Evolutionary conservation across 257 asterid genomes (phyloP).

Genomic region (Scutellaria galericulata): DNA sequence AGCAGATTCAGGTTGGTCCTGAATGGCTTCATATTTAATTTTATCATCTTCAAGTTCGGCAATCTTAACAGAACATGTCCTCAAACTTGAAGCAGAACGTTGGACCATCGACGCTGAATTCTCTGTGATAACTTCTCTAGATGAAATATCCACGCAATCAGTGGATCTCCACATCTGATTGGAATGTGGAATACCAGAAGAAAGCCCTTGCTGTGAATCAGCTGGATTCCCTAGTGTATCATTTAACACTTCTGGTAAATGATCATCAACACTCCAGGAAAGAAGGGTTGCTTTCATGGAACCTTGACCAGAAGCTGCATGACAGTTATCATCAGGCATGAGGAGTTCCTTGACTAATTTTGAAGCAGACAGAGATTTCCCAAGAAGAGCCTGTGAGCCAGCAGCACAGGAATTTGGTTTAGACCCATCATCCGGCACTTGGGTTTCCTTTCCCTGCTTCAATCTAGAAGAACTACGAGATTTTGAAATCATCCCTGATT

Average conservation of each 20-base stretch:
- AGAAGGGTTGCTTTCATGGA: conserved; percentile 34
- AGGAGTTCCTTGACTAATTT: conserved; percentile 38
- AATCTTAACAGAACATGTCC: conserved; percentile 47
- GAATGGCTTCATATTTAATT: conserved; percentile 33
- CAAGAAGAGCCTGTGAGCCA: conserved; percentile 41
- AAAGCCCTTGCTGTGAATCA: conserved; percentile 37
- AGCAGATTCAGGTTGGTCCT: conserved; percentile 32
- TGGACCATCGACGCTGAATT: conserved; percentile 32
- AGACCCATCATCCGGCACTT: conserved; percentile 41
- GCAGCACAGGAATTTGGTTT: conserved; percentile 37
- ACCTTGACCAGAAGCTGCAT: conserved; percentile 34
- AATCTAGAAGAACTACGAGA: conserved; percentile 51
- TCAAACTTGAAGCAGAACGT: conserved; percentile 41
- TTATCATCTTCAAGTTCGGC: conserved; percentile 38
- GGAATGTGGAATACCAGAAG: conserved; percentile 37
- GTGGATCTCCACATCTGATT: conserved; percentile 36
- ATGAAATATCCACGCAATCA: conserved; percentile 39
- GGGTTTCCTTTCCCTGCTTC: conserved; percentile 53
- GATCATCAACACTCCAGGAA: conserved; percentile 32
- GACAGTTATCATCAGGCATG: conserved; percentile 37
- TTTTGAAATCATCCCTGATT: conserved; percentile 55
- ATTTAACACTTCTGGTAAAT: conserved; percentile 37
- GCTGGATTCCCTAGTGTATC: conserved; percentile 30
- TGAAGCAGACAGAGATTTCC: conserved; percentile 40
- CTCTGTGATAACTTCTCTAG: conserved; percentile 37